Conservation (phyloP, 345 rosid species). For the Raphanus raphanistrum region DNA sequence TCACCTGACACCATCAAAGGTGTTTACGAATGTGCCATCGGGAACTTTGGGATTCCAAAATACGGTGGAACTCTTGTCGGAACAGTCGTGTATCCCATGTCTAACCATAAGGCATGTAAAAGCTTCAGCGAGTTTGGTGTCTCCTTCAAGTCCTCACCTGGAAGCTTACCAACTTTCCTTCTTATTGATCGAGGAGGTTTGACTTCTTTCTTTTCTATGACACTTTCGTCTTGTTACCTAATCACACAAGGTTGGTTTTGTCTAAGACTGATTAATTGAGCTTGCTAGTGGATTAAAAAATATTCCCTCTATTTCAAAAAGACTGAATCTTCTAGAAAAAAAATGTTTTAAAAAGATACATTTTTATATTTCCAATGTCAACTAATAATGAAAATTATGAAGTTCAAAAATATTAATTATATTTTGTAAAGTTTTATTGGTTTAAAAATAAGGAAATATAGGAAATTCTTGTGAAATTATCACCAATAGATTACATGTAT, state of each 20-base stretch:
- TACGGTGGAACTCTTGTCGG: conserved; percentile 20
- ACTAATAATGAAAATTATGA: no score
- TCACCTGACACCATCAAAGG: conserved; percentile 16
- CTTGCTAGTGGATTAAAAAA: neutral
- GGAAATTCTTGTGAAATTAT: no score
- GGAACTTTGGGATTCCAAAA: conserved; percentile 11
- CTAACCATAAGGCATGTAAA: conserved; percentile 13
- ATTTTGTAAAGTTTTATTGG: no score
- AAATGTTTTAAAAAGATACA: no score
- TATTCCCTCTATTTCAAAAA: no score
- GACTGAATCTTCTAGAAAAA: no score
- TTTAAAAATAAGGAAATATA: no score
- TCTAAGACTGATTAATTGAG: neutral
- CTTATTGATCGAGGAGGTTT: conserved; percentile 21
- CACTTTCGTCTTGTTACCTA: neutral
- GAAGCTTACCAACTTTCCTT: conserved; percentile 12
- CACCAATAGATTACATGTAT: no score
- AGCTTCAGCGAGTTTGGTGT: conserved; percentile 6
- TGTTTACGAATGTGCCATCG: conserved; percentile 14
- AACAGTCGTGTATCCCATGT: neutral
- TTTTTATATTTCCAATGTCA: no score
- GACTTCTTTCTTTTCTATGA: neutral
- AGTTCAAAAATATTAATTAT: no score
- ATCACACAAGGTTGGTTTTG: neutral
- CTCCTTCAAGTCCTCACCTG: conserved; percentile 15